A percentile compares a stretch with the other conserved stretches of the same genome.
Conservation (phyloP, 208 protist species). For the Wallacemonas collosoma region DNA sequence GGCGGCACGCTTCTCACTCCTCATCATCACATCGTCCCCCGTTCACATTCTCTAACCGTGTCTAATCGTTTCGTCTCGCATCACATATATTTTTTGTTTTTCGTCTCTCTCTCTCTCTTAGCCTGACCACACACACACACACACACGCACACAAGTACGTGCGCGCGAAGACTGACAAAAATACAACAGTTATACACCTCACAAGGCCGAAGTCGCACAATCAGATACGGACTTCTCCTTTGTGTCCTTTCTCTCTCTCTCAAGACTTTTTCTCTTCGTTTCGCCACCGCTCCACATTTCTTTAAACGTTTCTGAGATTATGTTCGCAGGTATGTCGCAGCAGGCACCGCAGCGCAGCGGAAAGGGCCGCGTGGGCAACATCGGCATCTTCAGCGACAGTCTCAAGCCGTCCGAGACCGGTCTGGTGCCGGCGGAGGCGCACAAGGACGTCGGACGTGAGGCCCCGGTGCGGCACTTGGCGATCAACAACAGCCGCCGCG, state of each 20-base stretch:
- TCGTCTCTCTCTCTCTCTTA: conserved; percentile 5
- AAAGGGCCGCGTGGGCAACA: conserved; percentile 13
- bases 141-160: neutral
- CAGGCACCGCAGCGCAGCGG: conserved; percentile 15
- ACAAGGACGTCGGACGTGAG: conserved; percentile 4
- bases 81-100: neutral
- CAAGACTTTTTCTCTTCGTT: conserved; percentile 17
- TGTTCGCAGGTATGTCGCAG: conserved; percentile 14
- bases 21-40: too few species aligned
- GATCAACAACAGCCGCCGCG: conserved; percentile 6
- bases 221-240: neutral
- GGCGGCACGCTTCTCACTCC: too few species aligned
- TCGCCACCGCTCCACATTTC: neutral
- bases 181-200: neutral
- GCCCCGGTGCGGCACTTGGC: conserved; percentile 4
- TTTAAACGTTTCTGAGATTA: neutral
- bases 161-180: neutral
- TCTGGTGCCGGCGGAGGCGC: conserved; percentile 27
- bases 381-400: conserved; percentile 23
- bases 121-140: conserved; percentile 6
- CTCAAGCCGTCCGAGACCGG: conserved; percentile 28
- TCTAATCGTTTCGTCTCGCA: too few species aligned
- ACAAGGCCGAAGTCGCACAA: neutral
- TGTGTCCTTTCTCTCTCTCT: conserved; percentile 16
- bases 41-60: too few species aligned